Evolutionary conservation across 257 asterid genomes (phyloP).

Genomic region (Plectranthus barbatus): DNA sequence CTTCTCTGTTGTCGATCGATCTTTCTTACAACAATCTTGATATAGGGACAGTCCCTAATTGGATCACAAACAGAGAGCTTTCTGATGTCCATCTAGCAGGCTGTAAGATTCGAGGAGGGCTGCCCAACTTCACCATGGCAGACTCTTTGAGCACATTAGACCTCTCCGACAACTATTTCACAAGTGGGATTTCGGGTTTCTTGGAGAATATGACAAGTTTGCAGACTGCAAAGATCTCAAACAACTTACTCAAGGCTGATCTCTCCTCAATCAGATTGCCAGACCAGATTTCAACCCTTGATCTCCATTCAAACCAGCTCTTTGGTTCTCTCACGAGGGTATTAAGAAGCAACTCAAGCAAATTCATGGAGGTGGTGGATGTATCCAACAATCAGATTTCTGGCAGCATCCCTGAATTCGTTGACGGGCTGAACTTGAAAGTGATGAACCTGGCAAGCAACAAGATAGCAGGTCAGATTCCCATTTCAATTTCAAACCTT

Average conservation of each 20-base stretch:
- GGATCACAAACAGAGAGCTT: slow-evolving; percentile 65
- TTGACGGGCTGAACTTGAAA: slow-evolving; percentile 30
- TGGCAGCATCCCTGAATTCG: slow-evolving; percentile 61
- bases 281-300: slow-evolving; percentile 43
- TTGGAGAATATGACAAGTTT: slow-evolving; percentile 42
- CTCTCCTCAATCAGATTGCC: slow-evolving; percentile 58
- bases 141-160: slow-evolving; percentile 58
- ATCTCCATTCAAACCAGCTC: slow-evolving; percentile 65
- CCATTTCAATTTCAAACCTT: slow-evolving; percentile 55
- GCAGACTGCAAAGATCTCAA: slow-evolving; percentile 54
- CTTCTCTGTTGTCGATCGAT: slow-evolving; percentile 58
- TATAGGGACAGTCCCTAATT: slow-evolving; percentile 57
- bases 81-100: slow-evolving; percentile 66
- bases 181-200: slow-evolving; percentile 49
- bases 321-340: slow-evolving; percentile 52
- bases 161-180: slow-evolving; percentile 70
- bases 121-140: slow-evolving; percentile 70
- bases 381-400: slow-evolving; percentile 62
- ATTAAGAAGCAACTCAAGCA: slow-evolving; percentile 40
- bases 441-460: slow-evolving; percentile 61
- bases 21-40: slow-evolving; percentile 61
- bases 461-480: slow-evolving; percentile 68
- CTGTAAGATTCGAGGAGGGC: slow-evolving; percentile 56
- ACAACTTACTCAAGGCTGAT: slow-evolving; percentile 50
- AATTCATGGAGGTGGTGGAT: slow-evolving; percentile 54